Conservation (phyloP, 2,329 filamentous ascomycete species). For the Geosmithia flava region DNA sequence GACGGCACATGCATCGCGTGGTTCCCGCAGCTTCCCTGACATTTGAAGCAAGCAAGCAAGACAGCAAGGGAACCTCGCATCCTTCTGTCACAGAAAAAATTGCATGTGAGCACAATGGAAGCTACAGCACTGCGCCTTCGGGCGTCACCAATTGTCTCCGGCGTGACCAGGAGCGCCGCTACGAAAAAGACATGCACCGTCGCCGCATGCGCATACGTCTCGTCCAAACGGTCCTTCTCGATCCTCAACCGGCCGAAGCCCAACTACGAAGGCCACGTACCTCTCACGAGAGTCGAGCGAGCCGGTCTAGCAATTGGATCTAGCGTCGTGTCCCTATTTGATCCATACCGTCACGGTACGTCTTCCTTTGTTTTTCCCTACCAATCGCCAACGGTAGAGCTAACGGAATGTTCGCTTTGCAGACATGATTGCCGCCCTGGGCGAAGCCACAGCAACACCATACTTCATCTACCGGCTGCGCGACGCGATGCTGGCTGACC, state of each 20-base stretch:
- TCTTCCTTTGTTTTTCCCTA: neutral
- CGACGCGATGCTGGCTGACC: slow-evolving; percentile 74
- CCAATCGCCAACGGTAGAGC: neutral
- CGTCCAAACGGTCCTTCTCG: slow-evolving; percentile 45
- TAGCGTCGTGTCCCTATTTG: slow-evolving; percentile 49
- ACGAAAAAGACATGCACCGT: neutral
- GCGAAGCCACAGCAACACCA: slow-evolving; percentile 86
- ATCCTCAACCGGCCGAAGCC: slow-evolving; percentile 73
- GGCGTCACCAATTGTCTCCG: neutral
- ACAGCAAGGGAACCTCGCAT: too few species aligned
- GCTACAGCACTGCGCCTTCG: neutral
- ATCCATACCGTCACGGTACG: slow-evolving; percentile 69
- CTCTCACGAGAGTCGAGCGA: slow-evolving; percentile 68
- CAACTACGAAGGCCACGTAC: slow-evolving; percentile 87
- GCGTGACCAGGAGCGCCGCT: neutral
- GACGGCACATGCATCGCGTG: too few species aligned
- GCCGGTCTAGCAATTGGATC: slow-evolving; percentile 56
- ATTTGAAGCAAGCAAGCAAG: too few species aligned
- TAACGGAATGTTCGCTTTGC: too few species aligned
- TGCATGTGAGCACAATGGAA: neutral
- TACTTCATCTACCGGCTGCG: slow-evolving; percentile 92
- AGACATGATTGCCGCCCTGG: slow-evolving; percentile 92
- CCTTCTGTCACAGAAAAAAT: neutral
- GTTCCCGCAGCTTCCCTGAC: too few species aligned
- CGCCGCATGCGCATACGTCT: slow-evolving; percentile 1